Percentiles rank a stretch among this genome's conserved stretches.
Evolutionary conservation across 495 filamentous ascomycete species (phyloP).

Genomic region (Tuber brumale): DNA sequence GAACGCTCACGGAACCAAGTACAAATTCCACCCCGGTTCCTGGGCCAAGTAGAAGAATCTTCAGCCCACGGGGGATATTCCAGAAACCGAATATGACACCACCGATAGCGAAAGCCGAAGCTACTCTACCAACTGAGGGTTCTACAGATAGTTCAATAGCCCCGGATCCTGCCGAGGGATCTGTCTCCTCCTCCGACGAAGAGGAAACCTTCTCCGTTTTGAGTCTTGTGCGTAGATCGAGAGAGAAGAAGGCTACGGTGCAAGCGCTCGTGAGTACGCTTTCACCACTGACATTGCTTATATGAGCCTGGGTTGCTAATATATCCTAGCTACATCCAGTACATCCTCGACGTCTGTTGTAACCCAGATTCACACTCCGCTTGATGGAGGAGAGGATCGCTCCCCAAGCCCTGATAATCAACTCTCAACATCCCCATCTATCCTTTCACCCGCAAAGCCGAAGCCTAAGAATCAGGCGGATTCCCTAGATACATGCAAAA

Average conservation of each 20-base stretch:
- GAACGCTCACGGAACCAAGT: background rate
- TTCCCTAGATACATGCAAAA: background rate
- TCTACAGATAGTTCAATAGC: background rate
- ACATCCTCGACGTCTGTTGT: background rate
- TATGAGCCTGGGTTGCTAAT: background rate
- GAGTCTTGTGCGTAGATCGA: background rate
- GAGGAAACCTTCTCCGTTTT: background rate
- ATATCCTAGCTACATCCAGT: background rate
- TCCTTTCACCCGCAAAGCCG: background rate
- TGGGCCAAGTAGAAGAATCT: background rate
- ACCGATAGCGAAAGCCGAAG: background rate
- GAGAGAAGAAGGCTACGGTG: background rate
- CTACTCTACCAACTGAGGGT: background rate
- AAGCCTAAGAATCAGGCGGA: background rate
- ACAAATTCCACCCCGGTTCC: background rate
- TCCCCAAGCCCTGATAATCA: background rate
- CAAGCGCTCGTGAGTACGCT: background rate
- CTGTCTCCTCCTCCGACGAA: background rate
- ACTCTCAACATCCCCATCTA: background rate
- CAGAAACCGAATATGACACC: background rate
- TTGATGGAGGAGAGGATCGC: background rate
- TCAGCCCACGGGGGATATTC: background rate
- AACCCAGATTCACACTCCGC: background rate
- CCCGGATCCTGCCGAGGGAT: background rate
- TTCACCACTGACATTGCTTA: background rate